phyloP scores from a whole-genome alignment of 495 filamentous ascomycete genomes.

The Neurospora hispaniola region DNA sequence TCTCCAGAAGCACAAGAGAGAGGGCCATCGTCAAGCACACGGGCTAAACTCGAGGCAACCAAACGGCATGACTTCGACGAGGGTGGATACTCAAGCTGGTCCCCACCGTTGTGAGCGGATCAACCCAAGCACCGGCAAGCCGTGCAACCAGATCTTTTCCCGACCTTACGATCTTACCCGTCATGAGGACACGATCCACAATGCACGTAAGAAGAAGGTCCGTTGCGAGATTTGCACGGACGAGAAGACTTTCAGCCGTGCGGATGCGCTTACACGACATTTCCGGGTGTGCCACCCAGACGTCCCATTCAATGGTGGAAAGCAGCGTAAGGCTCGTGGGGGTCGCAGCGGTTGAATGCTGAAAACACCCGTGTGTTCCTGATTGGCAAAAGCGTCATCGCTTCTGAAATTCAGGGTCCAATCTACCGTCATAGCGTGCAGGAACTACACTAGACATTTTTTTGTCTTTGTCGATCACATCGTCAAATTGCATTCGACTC shows the following conservation, averaged over 20 bases:
- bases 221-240: conserved; percentile 91
- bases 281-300: conserved; percentile 87
- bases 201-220: conserved; percentile 89
- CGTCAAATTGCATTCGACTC: too few relatives aligned
- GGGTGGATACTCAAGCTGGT: conserved; percentile 59
- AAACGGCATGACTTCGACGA: neutral
- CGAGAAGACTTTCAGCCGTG: conserved; percentile 90
- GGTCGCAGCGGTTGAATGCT: conserved; percentile 16
- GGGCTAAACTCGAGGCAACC: conserved; percentile 16
- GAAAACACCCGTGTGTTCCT: neutral
- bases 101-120: conserved; percentile 84
- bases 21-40: conserved; percentile 67
- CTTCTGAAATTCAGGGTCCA: neutral
- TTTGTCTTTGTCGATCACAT: too few relatives aligned
- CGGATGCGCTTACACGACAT: conserved; percentile 84
- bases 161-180: conserved; percentile 96
- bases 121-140: conserved; percentile 92
- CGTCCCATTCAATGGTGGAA: conserved; percentile 61
- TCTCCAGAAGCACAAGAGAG: conserved; percentile 91
- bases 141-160: conserved; percentile 92
- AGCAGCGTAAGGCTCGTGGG: conserved; percentile 35
- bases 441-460: too few relatives aligned
- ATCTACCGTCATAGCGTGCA: too few relatives aligned
- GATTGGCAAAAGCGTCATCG: neutral
- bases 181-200: conserved; percentile 97